These are phyloP conservation scores for Boletus reticulatus DNA, from an alignment of 768 basidiomycete genomes.

Conservation along the genomic window DNA sequence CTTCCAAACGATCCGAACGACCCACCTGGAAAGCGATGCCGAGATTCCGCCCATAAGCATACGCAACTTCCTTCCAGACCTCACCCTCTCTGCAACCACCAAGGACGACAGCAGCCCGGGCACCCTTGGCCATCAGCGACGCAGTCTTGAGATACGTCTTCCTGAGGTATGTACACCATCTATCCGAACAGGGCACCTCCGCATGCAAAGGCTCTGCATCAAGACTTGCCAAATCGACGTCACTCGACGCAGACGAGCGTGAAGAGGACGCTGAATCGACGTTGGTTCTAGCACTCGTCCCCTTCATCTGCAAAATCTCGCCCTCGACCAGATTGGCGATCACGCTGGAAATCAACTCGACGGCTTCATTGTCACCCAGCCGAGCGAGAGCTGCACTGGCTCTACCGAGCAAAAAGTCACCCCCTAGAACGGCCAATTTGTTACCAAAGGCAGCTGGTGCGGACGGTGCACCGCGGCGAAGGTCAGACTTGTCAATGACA, in stretches of 20 bases:
- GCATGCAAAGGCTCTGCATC: constrained; percentile 37
- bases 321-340: constrained; percentile 96
- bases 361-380: constrained; percentile 84
- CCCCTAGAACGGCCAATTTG: constrained; percentile 91
- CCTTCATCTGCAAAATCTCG: constrained; percentile 71
- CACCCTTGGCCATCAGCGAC: constrained; percentile 20
- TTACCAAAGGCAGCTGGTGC: constrained; percentile 83
- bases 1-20: background rate
- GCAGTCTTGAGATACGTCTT: constrained; percentile 63
- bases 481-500: constrained; percentile 72
- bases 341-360: constrained; percentile 89
- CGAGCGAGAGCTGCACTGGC: constrained; percentile 85
- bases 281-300: background rate
- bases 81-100: constrained; percentile 80
- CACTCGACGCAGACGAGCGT: constrained; percentile 18
- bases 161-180: constrained; percentile 79
- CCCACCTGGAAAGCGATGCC: no score
- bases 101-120: constrained; percentile 81
- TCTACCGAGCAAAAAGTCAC: constrained; percentile 93
- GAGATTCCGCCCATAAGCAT: constrained; percentile 36
- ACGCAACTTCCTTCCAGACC: constrained; percentile 84
- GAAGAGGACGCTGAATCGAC: background rate
- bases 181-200: constrained; percentile 36
- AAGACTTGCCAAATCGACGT: constrained; percentile 37
- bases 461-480: constrained; percentile 65